Base-by-base conservation (phyloP, 1,284 basidiomycete genomes). In the Lignosus rhinocerotis region DNA sequence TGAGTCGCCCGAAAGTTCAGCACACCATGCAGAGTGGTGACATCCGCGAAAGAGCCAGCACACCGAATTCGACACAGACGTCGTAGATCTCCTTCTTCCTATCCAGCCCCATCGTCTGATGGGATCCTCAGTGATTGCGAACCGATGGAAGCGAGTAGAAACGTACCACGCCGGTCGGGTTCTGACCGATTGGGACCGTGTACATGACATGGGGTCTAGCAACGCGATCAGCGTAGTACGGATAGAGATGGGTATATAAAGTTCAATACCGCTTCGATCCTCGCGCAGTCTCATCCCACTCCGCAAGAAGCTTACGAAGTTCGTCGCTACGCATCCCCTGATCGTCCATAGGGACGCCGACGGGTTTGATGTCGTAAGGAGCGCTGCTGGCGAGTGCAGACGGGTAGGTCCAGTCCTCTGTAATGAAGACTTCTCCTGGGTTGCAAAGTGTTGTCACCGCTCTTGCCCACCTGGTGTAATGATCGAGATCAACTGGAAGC, bases 11-110 rank as follows among this genome's bases (percentile, higher is more conserved):
- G 25, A 36, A 21, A 9, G 46, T 14, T 5, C 33, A n/a, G 17
- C 19, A 44, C 36, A 14, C 5, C 11, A 14, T 39, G 36, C 36
- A 12, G 25, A 12, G 11, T 39, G 36, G 14, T 39, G 36, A n/a
- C 17, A 48, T 39, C 14, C 33, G 16, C 41, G 50, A 30, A 16
- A 32, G 11, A 34, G 6, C 32, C 11, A 51, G 61, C 75, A 51
- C 64, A 84, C 88, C 88, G 71, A 85, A 93, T 74, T 92, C 87
- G 53, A 88, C 84, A 61, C 88, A 91, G 57, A 94, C 78, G 31
- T 85, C 82, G 72, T 94, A 94, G 55, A 94, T 88, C 53, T 82
- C 84, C 72, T 88, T 83, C 77, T 93, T 93, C 63, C 92, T 79
- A 56, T 79, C 70, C 3, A 74, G 71, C n/a, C 78, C 73, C 83